Evolutionary conservation across 345 rosid species (phyloP).

Genomic region (Dimocarpus longan): DNA sequence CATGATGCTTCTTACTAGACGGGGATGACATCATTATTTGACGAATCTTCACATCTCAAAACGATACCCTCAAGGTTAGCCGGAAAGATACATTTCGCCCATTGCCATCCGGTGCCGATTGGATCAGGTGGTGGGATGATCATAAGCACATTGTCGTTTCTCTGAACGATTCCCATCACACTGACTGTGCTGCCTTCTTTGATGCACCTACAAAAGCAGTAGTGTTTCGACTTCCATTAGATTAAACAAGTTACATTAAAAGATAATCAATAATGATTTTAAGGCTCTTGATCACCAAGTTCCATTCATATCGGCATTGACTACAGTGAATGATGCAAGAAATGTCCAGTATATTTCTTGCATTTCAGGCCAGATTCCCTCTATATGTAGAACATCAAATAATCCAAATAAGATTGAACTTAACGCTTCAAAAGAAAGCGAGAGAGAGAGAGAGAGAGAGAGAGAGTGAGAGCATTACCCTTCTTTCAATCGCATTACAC

Average conservation of each 20-base stretch:
- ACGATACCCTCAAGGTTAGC: constrained; percentile 88
- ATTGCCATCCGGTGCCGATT: constrained; percentile 84
- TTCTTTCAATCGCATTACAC: constrained; percentile 82
- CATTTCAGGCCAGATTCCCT: neutral
- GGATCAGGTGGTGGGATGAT: constrained; percentile 87
- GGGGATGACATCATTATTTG: constrained; percentile 86
- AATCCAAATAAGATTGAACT: neutral
- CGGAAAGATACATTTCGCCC: constrained; percentile 81
- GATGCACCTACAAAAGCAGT: constrained; percentile 57
- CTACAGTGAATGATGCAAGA: neutral
- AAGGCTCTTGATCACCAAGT: neutral
- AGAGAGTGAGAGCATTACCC: constrained; percentile 77
- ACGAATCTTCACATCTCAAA: constrained; percentile 95
- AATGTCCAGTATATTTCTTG: neutral
- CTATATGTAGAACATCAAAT: neutral
- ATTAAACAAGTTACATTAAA: neutral
- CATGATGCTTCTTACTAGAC: constrained; percentile 49
- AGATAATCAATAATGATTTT: neutral
- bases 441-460: constrained; percentile 14
- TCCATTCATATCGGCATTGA: no score
- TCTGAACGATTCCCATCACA: constrained; percentile 91
- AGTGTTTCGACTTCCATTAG: neutral
- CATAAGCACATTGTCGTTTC: constrained; percentile 98
- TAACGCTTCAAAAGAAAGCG: neutral
- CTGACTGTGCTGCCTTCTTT: constrained; percentile 99